These are phyloP conservation scores for Amylocarpus encephaloides DNA, from an alignment of 2,329 filamentous ascomycete species.

Conservation along the genomic window DNA sequence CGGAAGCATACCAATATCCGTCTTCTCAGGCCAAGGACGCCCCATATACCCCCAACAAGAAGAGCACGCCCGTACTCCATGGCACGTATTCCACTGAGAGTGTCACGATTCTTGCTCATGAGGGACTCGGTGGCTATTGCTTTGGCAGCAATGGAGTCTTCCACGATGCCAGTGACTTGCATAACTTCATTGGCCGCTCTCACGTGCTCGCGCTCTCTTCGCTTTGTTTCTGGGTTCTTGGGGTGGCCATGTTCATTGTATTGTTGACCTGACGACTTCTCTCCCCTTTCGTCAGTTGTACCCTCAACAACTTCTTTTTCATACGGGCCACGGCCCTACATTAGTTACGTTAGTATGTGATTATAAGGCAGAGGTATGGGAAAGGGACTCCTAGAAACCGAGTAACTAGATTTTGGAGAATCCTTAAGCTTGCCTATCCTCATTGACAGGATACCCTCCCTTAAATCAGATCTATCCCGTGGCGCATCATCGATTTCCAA, in stretches of 20 bases:
- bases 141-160: conserved; percentile 25
- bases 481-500: no score
- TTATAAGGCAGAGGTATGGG: neutral
- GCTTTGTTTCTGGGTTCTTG: conserved; percentile 29
- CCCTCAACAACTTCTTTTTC: conserved; percentile 28
- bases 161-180: conserved; percentile 32
- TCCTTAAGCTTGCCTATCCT: neutral
- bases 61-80: conserved; percentile 26
- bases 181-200: conserved; percentile 33
- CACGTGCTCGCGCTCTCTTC: conserved; percentile 29
- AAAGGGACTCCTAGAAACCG: neutral
- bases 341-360: neutral
- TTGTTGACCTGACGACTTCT: conserved; percentile 15
- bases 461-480: no score
- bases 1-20: conserved; percentile 26
- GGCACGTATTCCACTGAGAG: conserved; percentile 24
- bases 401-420: neutral
- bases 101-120: conserved; percentile 23
- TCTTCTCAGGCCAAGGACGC: conserved; percentile 29
- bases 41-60: conserved; percentile 30
- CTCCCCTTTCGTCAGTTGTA: conserved; percentile 3
- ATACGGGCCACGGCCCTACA: conserved; percentile 31
- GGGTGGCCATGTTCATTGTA: conserved; percentile 31
- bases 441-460: neutral
- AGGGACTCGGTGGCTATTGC: conserved; percentile 17